phyloP scores from a whole-genome alignment of 306 rosid species.

The Purshia tridentata region DNA sequence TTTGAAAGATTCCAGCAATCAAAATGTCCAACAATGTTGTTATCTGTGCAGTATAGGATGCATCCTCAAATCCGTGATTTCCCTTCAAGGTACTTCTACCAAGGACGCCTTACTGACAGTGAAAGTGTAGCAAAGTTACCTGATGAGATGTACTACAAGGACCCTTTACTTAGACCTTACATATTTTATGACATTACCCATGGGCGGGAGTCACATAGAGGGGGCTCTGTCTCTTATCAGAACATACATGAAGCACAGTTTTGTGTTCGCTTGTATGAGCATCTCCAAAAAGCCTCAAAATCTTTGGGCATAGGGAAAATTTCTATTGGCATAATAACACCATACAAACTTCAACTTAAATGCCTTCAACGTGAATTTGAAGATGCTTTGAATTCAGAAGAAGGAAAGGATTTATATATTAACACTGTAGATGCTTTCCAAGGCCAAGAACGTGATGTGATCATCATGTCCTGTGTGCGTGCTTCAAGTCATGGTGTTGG shows the following conservation, averaged over 20 bases:
- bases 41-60: conserved; percentile 97
- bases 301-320: conserved; percentile 61
- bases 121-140: conserved; percentile 77
- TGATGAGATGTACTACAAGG: conserved; percentile 80
- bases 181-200: conserved; percentile 84
- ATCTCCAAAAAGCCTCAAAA: conserved; percentile 70
- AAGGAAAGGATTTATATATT: conserved; percentile 88
- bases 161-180: conserved; percentile 82
- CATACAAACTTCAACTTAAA: conserved; percentile 94
- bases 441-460: conserved; percentile 98
- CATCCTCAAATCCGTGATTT: conserved; percentile 96
- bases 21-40: conserved; percentile 92
- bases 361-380: conserved; percentile 95
- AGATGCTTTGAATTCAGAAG: conserved; percentile 83
- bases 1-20: conserved; percentile 97
- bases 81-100: conserved; percentile 95
- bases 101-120: conserved; percentile 91
- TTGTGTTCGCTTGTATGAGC: conserved; percentile 87
- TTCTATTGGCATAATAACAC: conserved; percentile 92
- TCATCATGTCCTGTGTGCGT: conserved; percentile 97
- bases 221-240: conserved; percentile 94
- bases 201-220: conserved; percentile 96
- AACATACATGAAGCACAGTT: conserved; percentile 89
- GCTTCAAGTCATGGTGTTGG: conserved; percentile 95
- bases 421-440: conserved; percentile 99